Evolutionary conservation across 306 rosid genomes (phyloP).

Genomic region (Trichosanthes cucumerina): DNA sequence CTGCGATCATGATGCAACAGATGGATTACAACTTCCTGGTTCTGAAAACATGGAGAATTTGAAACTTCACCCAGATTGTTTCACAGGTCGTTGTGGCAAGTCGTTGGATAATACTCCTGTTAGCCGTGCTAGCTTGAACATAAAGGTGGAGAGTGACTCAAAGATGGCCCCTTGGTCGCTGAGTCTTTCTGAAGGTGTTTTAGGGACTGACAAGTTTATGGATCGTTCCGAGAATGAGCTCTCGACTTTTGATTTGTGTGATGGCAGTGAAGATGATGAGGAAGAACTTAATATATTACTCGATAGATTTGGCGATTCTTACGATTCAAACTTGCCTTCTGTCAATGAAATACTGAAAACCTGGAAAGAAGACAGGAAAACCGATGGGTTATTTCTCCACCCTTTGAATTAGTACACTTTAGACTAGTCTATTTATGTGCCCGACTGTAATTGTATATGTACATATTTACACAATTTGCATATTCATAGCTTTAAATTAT

Average conservation of each 20-base stretch:
- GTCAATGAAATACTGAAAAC: constrained; percentile 52
- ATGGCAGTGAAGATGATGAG: constrained; percentile 17
- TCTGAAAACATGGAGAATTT: background rate
- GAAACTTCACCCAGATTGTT: background rate
- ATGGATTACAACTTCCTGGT: constrained; percentile 2
- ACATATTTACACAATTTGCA: background rate
- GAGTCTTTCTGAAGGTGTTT: constrained; percentile 1
- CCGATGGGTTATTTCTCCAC: constrained; percentile 27
- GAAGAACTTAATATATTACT: constrained; percentile 22
- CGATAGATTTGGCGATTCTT: constrained; percentile 4
- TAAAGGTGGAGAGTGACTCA: constrained; percentile 9
- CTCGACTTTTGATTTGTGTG: constrained; percentile 11
- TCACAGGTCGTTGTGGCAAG: background rate
- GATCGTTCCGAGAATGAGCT: constrained; percentile 13
- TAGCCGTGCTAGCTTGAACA: constrained; percentile 13
- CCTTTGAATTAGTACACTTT: background rate
- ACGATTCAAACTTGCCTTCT: constrained; percentile 24
- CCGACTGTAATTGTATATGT: background rate
- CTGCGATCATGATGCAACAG: background rate
- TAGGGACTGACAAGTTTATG: constrained; percentile 9
- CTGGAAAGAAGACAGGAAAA: constrained; percentile 65
- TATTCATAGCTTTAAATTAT: background rate
- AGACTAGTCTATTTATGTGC: background rate
- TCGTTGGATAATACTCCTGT: background rate
- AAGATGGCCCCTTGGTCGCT: background rate